A percentile compares a stretch with the other conserved stretches of the same genome.
phyloP scores from a whole-genome alignment of 202 grass and related monocot species.

The Bolboschoenoplectus hybrid region DNA sequence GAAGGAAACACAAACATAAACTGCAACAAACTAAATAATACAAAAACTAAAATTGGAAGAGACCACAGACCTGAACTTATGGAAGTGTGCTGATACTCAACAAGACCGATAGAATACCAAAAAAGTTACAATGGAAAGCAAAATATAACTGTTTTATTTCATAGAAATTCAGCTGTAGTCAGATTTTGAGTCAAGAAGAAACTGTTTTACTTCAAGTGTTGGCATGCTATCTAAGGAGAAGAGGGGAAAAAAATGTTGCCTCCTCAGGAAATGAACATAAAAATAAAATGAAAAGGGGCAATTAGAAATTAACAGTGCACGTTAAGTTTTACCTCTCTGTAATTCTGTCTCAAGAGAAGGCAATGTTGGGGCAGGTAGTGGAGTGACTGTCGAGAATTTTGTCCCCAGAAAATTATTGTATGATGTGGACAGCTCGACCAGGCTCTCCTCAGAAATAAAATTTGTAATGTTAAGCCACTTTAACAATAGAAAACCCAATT shows the following conservation, averaged over 20 bases:
- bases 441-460: slow-evolving; percentile 52
- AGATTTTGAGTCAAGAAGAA: slow-evolving; percentile 40
- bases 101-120: background rate
- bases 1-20: background rate
- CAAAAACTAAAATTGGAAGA: background rate
- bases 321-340: slow-evolving; percentile 55
- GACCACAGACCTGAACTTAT: background rate
- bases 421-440: slow-evolving; percentile 54
- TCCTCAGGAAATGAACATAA: background rate
- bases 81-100: slow-evolving; percentile 17
- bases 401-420: slow-evolving; percentile 60
- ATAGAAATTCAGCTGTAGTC: slow-evolving; percentile 59
- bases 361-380: slow-evolving; percentile 57
- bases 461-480: slow-evolving; percentile 37
- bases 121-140: background rate
- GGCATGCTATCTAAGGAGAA: slow-evolving; percentile 63
- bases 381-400: slow-evolving; percentile 53
- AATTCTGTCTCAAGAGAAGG: slow-evolving; percentile 68
- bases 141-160: slow-evolving; percentile 41
- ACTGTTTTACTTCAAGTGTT: slow-evolving; percentile 76
- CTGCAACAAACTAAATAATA: background rate
- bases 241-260: background rate
- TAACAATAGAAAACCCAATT: background rate
- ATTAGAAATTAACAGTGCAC: slow-evolving; percentile 36
- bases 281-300: slow-evolving; percentile 30